Conservation (phyloP, 2,329 filamentous ascomycete genomes). For the Exophiala alcalophila region DNA sequence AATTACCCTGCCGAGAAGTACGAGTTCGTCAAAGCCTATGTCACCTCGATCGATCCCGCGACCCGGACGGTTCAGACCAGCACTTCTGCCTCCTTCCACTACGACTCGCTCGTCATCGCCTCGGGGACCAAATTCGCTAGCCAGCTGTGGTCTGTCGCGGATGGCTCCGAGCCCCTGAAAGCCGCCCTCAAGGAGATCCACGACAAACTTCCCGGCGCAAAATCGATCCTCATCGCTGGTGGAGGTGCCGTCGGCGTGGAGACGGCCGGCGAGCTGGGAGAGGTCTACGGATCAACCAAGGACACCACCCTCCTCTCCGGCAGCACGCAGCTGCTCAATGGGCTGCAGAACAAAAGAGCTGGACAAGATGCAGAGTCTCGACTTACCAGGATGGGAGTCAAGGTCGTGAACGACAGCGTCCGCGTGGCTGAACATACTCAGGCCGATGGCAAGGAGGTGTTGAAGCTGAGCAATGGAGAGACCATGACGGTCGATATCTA, state of each 20-base stretch:
- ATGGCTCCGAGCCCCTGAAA: slow-evolving; percentile 39
- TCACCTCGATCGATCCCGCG: slow-evolving; percentile 46
- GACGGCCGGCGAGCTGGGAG: slow-evolving; percentile 49
- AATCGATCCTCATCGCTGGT: slow-evolving; percentile 48
- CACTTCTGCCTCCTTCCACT: slow-evolving; percentile 39
- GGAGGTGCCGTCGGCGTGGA: slow-evolving; percentile 51
- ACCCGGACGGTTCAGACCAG: slow-evolving; percentile 46
- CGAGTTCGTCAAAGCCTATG: slow-evolving; percentile 51
- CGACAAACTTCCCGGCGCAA: slow-evolving; percentile 37
- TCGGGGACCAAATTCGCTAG: slow-evolving; percentile 50
- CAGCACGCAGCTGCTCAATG: slow-evolving; percentile 40
- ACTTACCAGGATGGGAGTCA: slow-evolving; percentile 49
- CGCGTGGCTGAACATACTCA: slow-evolving; percentile 34
- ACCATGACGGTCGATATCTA: slow-evolving; percentile 51
- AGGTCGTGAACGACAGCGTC: slow-evolving; percentile 42
- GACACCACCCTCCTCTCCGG: slow-evolving; percentile 48
- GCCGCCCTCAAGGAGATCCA: slow-evolving; percentile 38
- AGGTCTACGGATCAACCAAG: slow-evolving; percentile 35
- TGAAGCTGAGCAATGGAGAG: slow-evolving; percentile 48
- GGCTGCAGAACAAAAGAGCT: slow-evolving; percentile 39
- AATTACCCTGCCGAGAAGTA: slow-evolving; percentile 49
- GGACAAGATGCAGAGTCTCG: slow-evolving; percentile 45
- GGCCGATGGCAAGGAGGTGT: slow-evolving; percentile 39
- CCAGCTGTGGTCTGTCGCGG: slow-evolving; percentile 42
- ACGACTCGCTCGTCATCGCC: slow-evolving; percentile 56